A percentile compares a stretch with the other conserved stretches of the same genome.
phyloP scores from a whole-genome alignment of 306 rosid species.

The Vigna hirtella region DNA sequence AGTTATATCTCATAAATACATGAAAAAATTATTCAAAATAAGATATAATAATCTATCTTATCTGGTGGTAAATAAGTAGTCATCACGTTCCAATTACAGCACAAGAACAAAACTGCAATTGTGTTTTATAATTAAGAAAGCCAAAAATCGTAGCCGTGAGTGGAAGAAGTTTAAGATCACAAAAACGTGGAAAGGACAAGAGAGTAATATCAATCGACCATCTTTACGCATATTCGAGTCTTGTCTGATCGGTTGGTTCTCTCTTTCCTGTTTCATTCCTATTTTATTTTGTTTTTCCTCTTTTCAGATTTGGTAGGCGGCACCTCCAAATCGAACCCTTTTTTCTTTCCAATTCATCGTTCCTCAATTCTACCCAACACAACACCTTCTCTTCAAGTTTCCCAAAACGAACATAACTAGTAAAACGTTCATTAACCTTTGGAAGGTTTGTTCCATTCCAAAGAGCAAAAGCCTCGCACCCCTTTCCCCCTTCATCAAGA shows the following conservation, averaged over 20 bases:
- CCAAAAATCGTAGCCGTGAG: neutral
- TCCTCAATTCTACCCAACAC: conserved; percentile 19
- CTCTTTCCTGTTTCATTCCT: neutral
- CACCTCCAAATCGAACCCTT: conserved; percentile 46
- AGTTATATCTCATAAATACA: too few relatives aligned
- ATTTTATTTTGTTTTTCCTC: neutral
- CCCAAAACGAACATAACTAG: conserved; percentile 20
- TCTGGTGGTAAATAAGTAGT: too few relatives aligned
- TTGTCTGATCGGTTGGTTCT: neutral
- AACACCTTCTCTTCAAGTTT: conserved; percentile 19
- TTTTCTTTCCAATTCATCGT: neutral
- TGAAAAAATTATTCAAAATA: too few relatives aligned
- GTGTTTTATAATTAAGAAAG: too few relatives aligned
- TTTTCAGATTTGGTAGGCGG: conserved; percentile 64
- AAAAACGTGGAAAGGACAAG: conserved; percentile 20
- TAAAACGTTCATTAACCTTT: conserved; percentile 6
- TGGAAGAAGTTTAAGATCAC: neutral
- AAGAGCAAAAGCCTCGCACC: neutral
- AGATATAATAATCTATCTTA: too few relatives aligned
- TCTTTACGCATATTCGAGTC: conserved; percentile 31
- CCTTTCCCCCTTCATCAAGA: neutral
- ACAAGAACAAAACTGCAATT: too few relatives aligned
- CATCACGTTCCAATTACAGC: too few relatives aligned
- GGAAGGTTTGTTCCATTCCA: neutral
- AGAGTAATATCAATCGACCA: neutral